These are phyloP conservation scores for Fusarium piperis DNA, from an alignment of 2,329 filamentous ascomycete species.

Conservation along the genomic window DNA sequence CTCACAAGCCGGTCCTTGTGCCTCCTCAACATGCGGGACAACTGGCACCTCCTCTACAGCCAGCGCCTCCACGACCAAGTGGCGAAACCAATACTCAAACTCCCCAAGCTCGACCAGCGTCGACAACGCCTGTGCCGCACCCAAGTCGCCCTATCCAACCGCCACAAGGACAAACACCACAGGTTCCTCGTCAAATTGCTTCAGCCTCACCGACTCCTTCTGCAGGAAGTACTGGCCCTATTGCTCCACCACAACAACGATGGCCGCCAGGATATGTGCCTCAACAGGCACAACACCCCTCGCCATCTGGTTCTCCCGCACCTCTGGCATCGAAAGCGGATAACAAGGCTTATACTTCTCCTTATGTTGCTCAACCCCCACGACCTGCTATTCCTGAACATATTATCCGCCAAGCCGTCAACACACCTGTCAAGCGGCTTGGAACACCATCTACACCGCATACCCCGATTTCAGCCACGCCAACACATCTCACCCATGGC, in stretches of 20 bases:
- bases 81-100: slow-evolving; percentile 33
- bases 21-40: slow-evolving; percentile 51
- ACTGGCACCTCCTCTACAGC: slow-evolving; percentile 48
- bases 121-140: slow-evolving; percentile 48
- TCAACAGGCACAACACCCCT: slow-evolving; percentile 44
- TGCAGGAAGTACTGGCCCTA: slow-evolving; percentile 30
- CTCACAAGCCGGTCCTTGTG: slow-evolving; percentile 45
- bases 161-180: slow-evolving; percentile 41
- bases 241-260: slow-evolving; percentile 47
- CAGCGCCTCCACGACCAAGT: slow-evolving; percentile 43
- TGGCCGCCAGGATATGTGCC: slow-evolving; percentile 45
- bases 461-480: slow-evolving; percentile 48
- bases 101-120: slow-evolving; percentile 44
- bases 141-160: slow-evolving; percentile 48
- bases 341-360: slow-evolving; percentile 39
- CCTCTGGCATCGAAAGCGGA: slow-evolving; percentile 42
- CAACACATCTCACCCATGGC: slow-evolving; percentile 45
- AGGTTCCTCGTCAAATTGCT: slow-evolving; percentile 45
- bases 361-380: slow-evolving; percentile 46
- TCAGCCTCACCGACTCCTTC: slow-evolving; percentile 45
- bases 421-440: slow-evolving; percentile 46
- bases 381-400: slow-evolving; percentile 53
- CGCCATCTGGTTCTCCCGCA: slow-evolving; percentile 38
- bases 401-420: slow-evolving; percentile 52
- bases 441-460: slow-evolving; percentile 48